Base-by-base conservation (phyloP, 2,329 filamentous ascomycete species). In the Knoxdaviesia capensis region DNA sequence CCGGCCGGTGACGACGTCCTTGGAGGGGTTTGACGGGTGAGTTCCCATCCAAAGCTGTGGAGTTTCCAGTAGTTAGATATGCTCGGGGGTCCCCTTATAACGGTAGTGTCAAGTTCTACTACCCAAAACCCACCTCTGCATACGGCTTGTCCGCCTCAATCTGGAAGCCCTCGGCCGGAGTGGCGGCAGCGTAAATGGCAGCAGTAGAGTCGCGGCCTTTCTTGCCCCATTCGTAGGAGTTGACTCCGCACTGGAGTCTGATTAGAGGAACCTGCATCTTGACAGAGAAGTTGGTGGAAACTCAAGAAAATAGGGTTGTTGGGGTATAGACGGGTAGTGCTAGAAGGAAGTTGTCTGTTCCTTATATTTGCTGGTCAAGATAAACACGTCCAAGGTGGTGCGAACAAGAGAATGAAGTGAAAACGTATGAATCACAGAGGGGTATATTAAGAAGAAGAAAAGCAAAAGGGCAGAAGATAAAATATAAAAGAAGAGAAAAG, bases 191-290 rank as follows among this genome's bases (percentile, higher is more conserved):
- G 59, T 82, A 96, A 52, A 77, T 81, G 48, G 90, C 90, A 41
- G 87, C 90, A 9, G 87, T 82, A 39, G 88, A 96, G 44, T 81
- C 72, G 47, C 73, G 72, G 53, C 90, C 90, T 55, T 86, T 72
- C 68, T 98, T 98, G 50, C 88, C 90, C 90, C 90, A 98, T 65
- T 94, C 90, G 58, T 98, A 98, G 60, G 87, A 94, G 62, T 96
- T 96, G 55, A 93, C 85, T 55, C 88, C 90, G 64, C 82, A 87
- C 59, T 82, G 77, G 49, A 96, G 75, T 51, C 85, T 77, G 57
- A 94, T 70, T 42, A 96, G 65, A 53, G 88, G 87, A 47, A 90
- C 74, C 55, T 81, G 80, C 71, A 87, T 66, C 30, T 41, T 55
- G 42, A 35, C 46, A 35, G 42, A 33, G 29, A 34, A 28, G 36